Evolutionary conservation across 352 stramenopile species (phyloP), one percentile per base, ranked within the genome.

Genomic region (Globisporangium parvum): DNA sequence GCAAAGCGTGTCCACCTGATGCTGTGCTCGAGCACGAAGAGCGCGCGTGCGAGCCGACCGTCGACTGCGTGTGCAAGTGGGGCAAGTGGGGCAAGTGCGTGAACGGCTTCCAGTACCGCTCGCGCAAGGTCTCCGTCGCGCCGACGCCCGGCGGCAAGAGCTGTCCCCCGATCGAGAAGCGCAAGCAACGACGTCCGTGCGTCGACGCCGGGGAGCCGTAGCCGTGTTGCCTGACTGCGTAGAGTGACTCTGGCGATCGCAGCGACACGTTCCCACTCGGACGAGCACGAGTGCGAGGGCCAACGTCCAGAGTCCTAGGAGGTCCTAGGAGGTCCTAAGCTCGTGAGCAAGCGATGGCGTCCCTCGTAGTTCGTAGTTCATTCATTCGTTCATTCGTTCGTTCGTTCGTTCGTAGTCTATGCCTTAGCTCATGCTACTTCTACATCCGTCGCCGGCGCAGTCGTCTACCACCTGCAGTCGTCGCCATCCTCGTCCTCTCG

Each of bases 171-270:
- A n/a, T 53, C 28, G 51, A 47, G 31, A 51, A 39, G 39, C 41
- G 42, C 35, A 63, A 53, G 33, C 57, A 63, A 18, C 57, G 51
- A 0, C 48, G 56, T 42, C 40, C 48, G 23, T 62, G 56, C 40
- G 4, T 20, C 12, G 48, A 17, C 58, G 62, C 3, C 47, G 12
- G 71, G 71, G 56, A 72, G 63, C 37, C 80, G 71, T 18, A 77
- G 67, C 39, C 18, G 73, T 65, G 55, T 66, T 77, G 61, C 85
- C 77, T 18, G 63, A 55, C 53, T 87, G 76, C 14, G 73, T 74
- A n/a, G 76, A 68, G 46, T 83, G 67, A 21, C 68, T 65, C 26
- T 31, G 26, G 3, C 26, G 26, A 6, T 31, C 26, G 3, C 26
- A 31, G n/a, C n/a, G n/a, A n/a, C n/a, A n/a, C n/a, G n/a, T n/a